These are phyloP conservation scores for Boletus coccyginus DNA, from an alignment of 768 basidiomycete genomes.

Conservation along the genomic window DNA sequence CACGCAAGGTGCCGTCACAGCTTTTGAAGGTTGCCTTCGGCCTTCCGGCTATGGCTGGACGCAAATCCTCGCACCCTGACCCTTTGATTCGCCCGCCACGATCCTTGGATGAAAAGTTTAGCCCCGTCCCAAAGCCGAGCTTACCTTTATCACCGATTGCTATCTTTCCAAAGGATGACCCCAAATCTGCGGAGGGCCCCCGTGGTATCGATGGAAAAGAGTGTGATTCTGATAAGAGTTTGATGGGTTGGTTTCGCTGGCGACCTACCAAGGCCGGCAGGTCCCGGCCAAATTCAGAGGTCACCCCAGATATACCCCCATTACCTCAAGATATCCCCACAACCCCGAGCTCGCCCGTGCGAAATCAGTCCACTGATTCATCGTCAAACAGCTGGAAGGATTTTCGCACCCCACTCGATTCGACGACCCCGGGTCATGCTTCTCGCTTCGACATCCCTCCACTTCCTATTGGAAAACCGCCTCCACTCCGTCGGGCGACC, in stretches of 20 bases:
- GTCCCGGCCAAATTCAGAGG: constrained; percentile 24
- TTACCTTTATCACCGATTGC: constrained; percentile 12
- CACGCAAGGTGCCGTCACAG: constrained; percentile 22
- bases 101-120: constrained; percentile 26
- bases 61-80: constrained; percentile 15
- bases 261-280: constrained; percentile 22
- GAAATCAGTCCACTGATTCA: constrained; percentile 19
- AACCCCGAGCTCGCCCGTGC: constrained; percentile 17
- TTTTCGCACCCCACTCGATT: constrained; percentile 22
- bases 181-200: constrained; percentile 27
- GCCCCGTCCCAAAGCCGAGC: constrained; percentile 4
- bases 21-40: constrained; percentile 16
- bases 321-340: constrained; percentile 10
- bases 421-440: constrained; percentile 5
- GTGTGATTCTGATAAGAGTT: constrained; percentile 43
- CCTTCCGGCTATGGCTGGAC: constrained; percentile 13
- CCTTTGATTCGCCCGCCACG: constrained; percentile 22
- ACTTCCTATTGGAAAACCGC: constrained; percentile 12
- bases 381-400: constrained; percentile 27
- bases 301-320: constrained; percentile 10
- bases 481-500: background rate
- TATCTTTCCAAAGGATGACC: constrained; percentile 20
- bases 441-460: background rate
- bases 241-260: constrained; percentile 31
- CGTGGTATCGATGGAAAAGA: constrained; percentile 28